Evolutionary conservation across 2,329 filamentous ascomycete genomes (phyloP), one percentile per base, ranked within the genome.

Genomic region (Boeremia exigua): DNA sequence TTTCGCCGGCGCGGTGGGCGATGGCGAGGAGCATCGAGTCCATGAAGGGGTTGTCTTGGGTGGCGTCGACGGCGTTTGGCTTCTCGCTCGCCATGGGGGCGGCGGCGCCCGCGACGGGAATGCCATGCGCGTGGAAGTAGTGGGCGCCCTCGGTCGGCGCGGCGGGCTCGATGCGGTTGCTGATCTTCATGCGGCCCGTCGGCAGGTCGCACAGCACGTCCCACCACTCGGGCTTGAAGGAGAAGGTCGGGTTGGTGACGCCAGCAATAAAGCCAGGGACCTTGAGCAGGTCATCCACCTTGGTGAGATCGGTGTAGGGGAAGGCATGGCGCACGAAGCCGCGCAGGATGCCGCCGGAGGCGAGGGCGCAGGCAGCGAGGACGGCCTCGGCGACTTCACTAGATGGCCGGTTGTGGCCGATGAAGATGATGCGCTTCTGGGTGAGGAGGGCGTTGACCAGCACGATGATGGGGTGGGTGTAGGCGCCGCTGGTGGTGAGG

Each of bases 361-460:
- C 94, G 42, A 99, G 83, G 10, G 95, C 92, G 75, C 95, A 99
- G 1, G 95, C 93, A n/a, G 92, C 95, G 8, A 99, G 84, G 3
- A 99, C 95, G n/a, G 95, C 94, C 78, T 99, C 94, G 2, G 95
- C 95, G 25, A 99, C 95, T 71, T 97, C 93, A 19, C 93, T 92
- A 0, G 95, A 97, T 0, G 95, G 94, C 75, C 94, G 88, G 70
- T 96, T 96, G 79, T 99, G 90, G 3, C 95, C 95, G 6, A 99
- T 82, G 74, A 99, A 99, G 56, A 99, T 93, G 69, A 99, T 86
- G 48, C 95, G 88, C 78, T 99, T 99, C 72, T 99, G 94, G 0
- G 95, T 99, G 48, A 99, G 82, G 60, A 99, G 87, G 0, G 92
- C 95, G 71, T 99, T 99, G 67, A 95, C 88, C 23, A 99, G 85